phyloP scores from a whole-genome alignment of 768 basidiomycete genomes.

The Boletus barrowsii region DNA sequence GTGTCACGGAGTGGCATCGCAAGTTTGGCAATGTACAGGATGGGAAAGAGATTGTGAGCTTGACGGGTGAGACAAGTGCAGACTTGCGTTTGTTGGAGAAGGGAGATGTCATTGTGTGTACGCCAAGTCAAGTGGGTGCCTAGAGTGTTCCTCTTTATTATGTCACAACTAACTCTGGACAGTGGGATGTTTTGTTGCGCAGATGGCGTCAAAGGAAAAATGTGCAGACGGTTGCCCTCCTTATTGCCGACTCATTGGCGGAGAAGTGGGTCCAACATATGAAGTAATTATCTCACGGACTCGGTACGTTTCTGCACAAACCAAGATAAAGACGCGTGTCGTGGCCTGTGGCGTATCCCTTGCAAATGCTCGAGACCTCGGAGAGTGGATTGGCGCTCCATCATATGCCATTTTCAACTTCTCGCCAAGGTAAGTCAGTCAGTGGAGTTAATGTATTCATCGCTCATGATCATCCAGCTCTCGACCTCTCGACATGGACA shows the following conservation, averaged over 20 bases:
- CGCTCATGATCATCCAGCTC: constrained; percentile 49
- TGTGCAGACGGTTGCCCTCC: constrained; percentile 86
- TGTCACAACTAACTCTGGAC: constrained; percentile 2
- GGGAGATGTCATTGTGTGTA: constrained; percentile 91
- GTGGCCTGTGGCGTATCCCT: constrained; percentile 94
- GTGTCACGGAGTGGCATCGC: constrained; percentile 82
- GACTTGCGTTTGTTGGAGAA: constrained; percentile 88
- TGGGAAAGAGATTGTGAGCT: constrained; percentile 88
- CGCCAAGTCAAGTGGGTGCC: constrained; percentile 74
- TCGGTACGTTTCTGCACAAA: constrained; percentile 94
- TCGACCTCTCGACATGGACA: constrained; percentile 95
- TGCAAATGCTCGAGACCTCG: constrained; percentile 94
- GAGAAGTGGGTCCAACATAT: constrained; percentile 93
- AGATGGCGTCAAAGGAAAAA: constrained; percentile 97
- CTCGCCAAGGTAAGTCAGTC: constrained; percentile 66
- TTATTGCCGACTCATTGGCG: constrained; percentile 93
- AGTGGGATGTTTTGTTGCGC: constrained; percentile 96
- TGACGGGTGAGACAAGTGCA: constrained; percentile 92
- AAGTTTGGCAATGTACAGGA: constrained; percentile 84
- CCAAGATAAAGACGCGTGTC: constrained; percentile 87
- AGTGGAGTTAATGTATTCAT: not conserved
- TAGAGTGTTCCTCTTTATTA: not conserved
- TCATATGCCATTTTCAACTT: constrained; percentile 98
- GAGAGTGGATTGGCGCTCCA: constrained; percentile 96
- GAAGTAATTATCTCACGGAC: constrained; percentile 95